These are phyloP conservation scores for Meyerozyma guilliermondii DNA, from an alignment of 1,139 yeast genomes.

Conservation along the genomic window DNA sequence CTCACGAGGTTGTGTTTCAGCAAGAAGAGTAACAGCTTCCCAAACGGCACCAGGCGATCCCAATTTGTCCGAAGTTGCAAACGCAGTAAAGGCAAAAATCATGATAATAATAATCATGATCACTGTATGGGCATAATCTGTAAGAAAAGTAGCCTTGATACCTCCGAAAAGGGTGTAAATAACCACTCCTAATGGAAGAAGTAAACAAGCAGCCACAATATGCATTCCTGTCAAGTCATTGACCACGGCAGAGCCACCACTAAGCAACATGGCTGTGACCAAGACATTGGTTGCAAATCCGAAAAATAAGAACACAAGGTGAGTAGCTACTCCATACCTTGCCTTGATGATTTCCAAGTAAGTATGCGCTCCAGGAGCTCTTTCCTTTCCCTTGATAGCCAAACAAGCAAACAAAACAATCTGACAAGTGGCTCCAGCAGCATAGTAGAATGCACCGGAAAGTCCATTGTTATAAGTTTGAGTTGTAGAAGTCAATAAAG, in stretches of 20 bases:
- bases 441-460: slow-evolving; percentile 70
- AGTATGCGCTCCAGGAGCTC: slow-evolving; percentile 75
- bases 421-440: slow-evolving; percentile 74
- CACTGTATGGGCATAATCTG: slow-evolving; percentile 76
- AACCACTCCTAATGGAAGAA: slow-evolving; percentile 79
- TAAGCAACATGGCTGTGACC: slow-evolving; percentile 82
- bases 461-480: slow-evolving; percentile 77
- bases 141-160: slow-evolving; percentile 81
- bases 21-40: slow-evolving; percentile 61
- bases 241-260: slow-evolving; percentile 83
- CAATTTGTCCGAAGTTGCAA: slow-evolving; percentile 53
- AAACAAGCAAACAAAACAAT: slow-evolving; percentile 66
- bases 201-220: slow-evolving; percentile 73
- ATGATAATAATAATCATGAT: slow-evolving; percentile 58
- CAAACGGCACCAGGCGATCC: slow-evolving; percentile 83
- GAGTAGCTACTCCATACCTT: slow-evolving; percentile 68
- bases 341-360: slow-evolving; percentile 64
- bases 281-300: slow-evolving; percentile 83
- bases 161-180: slow-evolving; percentile 85
- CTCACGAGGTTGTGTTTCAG: slow-evolving; percentile 51
- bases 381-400: slow-evolving; percentile 68
- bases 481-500: slow-evolving; percentile 70
- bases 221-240: slow-evolving; percentile 77
- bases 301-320: slow-evolving; percentile 64
- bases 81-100: slow-evolving; percentile 58